A percentile compares a stretch with the other conserved stretches of the same genome.
These are phyloP conservation scores for Liquidambar formosana DNA, from an alignment of 164 flowering plant genomes.

Conservation along the genomic window DNA sequence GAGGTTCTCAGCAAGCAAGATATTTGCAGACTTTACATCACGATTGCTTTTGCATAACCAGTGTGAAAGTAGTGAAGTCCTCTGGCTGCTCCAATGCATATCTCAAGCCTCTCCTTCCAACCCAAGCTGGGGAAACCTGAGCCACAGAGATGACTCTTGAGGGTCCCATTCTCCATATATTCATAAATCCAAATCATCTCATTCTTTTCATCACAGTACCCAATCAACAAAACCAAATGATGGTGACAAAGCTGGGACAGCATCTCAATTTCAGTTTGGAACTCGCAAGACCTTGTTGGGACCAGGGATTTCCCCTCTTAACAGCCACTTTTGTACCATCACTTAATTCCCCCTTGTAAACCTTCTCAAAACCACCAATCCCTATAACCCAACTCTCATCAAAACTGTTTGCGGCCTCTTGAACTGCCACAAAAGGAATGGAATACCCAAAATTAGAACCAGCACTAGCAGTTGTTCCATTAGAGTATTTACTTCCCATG, in stretches of 20 bases:
- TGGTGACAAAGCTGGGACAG: slow-evolving; percentile 83
- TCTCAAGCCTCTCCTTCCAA: slow-evolving; percentile 82
- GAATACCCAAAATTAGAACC: slow-evolving; percentile 50
- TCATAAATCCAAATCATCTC: slow-evolving; percentile 88
- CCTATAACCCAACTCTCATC: slow-evolving; percentile 83
- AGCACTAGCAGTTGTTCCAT: slow-evolving; percentile 47
- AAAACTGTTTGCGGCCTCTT: slow-evolving; percentile 74
- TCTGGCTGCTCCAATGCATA: slow-evolving; percentile 81
- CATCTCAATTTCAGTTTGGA: slow-evolving; percentile 84
- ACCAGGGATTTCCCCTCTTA: slow-evolving; percentile 72
- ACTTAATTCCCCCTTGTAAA: slow-evolving; percentile 57
- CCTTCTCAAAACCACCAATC: slow-evolving; percentile 87
- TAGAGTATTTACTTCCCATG: slow-evolving; percentile 64
- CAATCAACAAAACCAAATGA: slow-evolving; percentile 79
- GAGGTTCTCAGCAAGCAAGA: slow-evolving; percentile 74
- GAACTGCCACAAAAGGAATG: slow-evolving; percentile 57
- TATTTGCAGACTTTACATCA: slow-evolving; percentile 86
- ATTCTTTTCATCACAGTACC: slow-evolving; percentile 75
- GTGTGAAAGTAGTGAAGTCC: slow-evolving; percentile 96
- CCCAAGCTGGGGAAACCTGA: slow-evolving; percentile 47
- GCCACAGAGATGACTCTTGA: slow-evolving; percentile 80
- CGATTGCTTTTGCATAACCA: slow-evolving; percentile 67
- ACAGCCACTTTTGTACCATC: slow-evolving; percentile 82
- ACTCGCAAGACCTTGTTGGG: slow-evolving; percentile 80
- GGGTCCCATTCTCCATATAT: slow-evolving; percentile 84